Evolutionary conservation across 441 rosid genomes (phyloP).

Genomic region (Cnidoscolus chayamansa): DNA sequence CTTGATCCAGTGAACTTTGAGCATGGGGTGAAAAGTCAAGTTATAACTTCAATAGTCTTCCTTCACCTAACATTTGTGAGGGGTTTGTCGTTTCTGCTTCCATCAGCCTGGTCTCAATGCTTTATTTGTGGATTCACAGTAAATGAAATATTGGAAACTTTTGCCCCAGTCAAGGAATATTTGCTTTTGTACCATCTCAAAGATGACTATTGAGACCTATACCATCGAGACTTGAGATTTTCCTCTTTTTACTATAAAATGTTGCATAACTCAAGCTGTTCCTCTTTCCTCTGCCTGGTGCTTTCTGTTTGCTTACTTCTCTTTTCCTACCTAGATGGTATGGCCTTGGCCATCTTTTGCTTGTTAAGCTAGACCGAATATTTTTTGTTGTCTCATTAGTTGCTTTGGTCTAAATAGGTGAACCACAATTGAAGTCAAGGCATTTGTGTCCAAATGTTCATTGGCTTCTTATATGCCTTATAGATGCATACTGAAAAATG

Average conservation of each 20-base stretch:
- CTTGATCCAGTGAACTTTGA: background rate
- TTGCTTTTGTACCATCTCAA: background rate
- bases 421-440: background rate
- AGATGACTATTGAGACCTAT: background rate
- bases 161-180: background rate
- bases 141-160: too few relatives aligned
- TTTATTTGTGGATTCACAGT: too few relatives aligned
- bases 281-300: background rate
- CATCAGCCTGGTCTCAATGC: background rate
- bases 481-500: background rate
- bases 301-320: background rate
- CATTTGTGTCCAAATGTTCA: background rate
- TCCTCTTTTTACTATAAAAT: too few relatives aligned
- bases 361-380: background rate
- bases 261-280: background rate
- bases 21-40: background rate
- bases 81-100: background rate
- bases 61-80: background rate
- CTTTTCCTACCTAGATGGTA: too few relatives aligned
- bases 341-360: background rate
- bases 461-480: background rate
- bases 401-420: background rate
- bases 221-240: too few relatives aligned
- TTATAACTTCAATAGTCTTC: background rate
- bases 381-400: too few relatives aligned